Base-by-base conservation (phyloP, 441 rosid species). In the Heliophila coronopifolia region DNA sequence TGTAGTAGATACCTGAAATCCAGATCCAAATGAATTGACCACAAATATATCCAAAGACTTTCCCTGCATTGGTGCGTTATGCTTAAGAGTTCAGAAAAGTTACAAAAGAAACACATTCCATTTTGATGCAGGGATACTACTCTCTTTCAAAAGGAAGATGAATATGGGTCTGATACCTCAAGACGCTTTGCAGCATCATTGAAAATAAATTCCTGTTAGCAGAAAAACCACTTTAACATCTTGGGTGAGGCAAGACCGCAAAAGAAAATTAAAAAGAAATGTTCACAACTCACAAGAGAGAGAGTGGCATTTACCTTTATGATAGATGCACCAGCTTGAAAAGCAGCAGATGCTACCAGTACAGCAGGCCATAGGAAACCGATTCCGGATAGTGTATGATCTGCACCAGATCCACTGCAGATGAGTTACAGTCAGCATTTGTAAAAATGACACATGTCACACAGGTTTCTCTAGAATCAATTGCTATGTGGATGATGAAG, bases 1-100 rank as follows among this genome's bases (percentile, higher is more conserved):
- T 18, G n/a, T 51, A 58, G 42, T 51, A 55, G 26, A 52, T 73
- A 83, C 95, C 88, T 89, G 93, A 77, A 83, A 89, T 52, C 93
- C 97, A 60, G 97, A 89, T 67, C 97, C 95, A 54, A 83, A 83
- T 39, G 95, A 85, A 61, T 89, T 85, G 52, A 89, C 95, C 30
- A 83, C 97, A 67, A 89, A 85, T 65, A 89, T 73, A 77, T 89
- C 97, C 54, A 89, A 77, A 13, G 97, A 83, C 63, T 81, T 85
- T 28, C 84, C 89, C 97, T 65, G 65, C 65, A 44, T 44, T 34
- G 10, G 15, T 51, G 37, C 9, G 7, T 51, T 51, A 37, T 12
- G 13, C 58, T 14, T 15, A n/a, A 65, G 47, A 34, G 11, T 27
- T 64, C 30, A 54, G 44, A 2, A 54, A 61, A 22, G 39, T 10